Base-by-base conservation (phyloP, 2,329 filamentous ascomycete species). In the Shiraia bambusicola region DNA sequence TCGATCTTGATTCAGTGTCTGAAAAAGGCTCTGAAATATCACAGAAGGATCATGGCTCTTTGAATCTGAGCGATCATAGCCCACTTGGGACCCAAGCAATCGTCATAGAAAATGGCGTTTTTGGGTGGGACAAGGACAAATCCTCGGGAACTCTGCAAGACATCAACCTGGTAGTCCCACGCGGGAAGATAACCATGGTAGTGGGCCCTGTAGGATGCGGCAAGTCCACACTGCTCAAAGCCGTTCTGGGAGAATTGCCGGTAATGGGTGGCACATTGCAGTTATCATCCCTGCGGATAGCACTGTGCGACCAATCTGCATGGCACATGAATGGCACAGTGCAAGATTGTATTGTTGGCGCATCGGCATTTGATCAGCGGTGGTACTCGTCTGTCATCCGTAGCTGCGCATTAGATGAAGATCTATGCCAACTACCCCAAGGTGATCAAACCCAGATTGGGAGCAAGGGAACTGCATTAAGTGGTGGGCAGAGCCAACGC, bases 181-280 rank as follows among this genome's bases (percentile, higher is more conserved):
- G 66, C 14, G 67, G 67, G 26, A 72, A 70, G 42, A 66, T 77
- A 34, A 75, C 72, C 17, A 72, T 77, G 56, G 54, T 78, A 8
- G 65, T 77, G 40, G 76, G 76, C 12, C 75, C 76, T 12, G 73
- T 76, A 16, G 76, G 74, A 4, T 77, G 72, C 44, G 77, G 76
- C 3, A 80, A 79, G 45, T 77, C 76, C 14, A 77, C 75, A 3
- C 53, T 80, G 37, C 52, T 66, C 13, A 66, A 65, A 40, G 61
- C 58, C 25, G 49, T 67, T 14, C 40, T 66, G 11, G 59, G 63
- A 39, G 65, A 68, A 44, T 45, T 66, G 30, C 58, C 62, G n/a
- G 53, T 61, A 24, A 59, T 62, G 48, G 50, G 52, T 33, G 66
- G 65, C 33, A 56, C 54, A 14, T 42, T 69, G 32, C 54, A 60